Base-by-base conservation (phyloP, 2,329 filamentous ascomycete genomes). In the Drechmeria coniospora region DNA sequence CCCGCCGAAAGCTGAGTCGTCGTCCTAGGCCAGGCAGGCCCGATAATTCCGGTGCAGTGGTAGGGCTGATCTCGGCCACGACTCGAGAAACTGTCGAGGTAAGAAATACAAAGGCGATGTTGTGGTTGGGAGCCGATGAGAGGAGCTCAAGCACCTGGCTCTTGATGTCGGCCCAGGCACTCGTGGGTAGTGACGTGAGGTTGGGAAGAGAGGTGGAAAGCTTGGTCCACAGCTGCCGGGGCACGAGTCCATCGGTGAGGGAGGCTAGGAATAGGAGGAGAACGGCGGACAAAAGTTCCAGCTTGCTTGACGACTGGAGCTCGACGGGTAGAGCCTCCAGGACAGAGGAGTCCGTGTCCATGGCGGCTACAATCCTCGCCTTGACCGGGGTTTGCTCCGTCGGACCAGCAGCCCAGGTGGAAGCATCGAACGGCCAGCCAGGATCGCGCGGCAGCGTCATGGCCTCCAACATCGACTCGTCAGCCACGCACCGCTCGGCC, bases 101-200 rank as follows among this genome's bases (percentile, higher is more conserved):
- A 11, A 94, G 57, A 37, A 94, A 84, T 2, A 92, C 79, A 44
- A 94, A 92, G 0, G 79, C 79, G 30, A 93, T 86, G 45, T 83
- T 90, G 53, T 92, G 79, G 27, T 77, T 76, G 0, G 83, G 79
- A 0, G 71, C 65, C 2, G 67, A 59, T 0, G 77, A 68, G 2
- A 94, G 63, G 2, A 77, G 65, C 38, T 94, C 86, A 5, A 93
- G 68, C 2, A 90, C 49, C 3, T 54, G 45, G 0, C 51, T 53
- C 44, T 67, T 70, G 38, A 59, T 53, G 21, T 66, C 54, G 13
- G 46, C 30, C 46, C 48, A 53, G 2, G 41, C 37, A 4, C 37
- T 25, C n/a, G 30, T 16, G 1, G 48, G 40, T 4, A 47, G 23
- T 1, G 43, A 39, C 6, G 41, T 30, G 4, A 51, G 35, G 11